Base-by-base conservation (phyloP, 495 filamentous ascomycete species). In the Penicillium manginii region DNA sequence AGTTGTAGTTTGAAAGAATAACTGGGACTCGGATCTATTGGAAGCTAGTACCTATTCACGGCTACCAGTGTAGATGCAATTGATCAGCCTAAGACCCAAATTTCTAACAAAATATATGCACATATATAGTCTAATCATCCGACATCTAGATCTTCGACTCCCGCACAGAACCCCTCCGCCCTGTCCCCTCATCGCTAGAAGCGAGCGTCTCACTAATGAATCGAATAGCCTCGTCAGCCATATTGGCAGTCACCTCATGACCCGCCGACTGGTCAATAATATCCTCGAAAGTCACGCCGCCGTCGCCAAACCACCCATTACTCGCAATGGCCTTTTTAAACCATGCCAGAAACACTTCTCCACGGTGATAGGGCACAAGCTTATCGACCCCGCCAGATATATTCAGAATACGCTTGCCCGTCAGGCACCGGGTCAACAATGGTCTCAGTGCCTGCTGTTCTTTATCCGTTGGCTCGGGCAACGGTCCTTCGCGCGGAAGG, bases 371-470 rank as follows among this genome's bases (percentile, higher is more conserved):
- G 7, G 94, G 93, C 18, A 98, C 93, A 48, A 98, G 71, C 65
- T 90, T 92, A 69, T 98, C 94, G 17, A 76, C 77, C 0, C 78
- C 88, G 0, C 93, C 94, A 12, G 87, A 87, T 57, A 96, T 74
- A 58, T 90, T 84, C 52, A 97, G 72, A 56, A 97, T 86, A 54
- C 78, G 85, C 73, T 97, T 98, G 0, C 86, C 86, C 1, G 73
- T 76, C 43, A 97, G 62, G 11, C 78, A 76, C 0, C 78, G 73
- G 11, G 69, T 69, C 46, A 86, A 47, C 7, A 78, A 19, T 1
- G 78, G 75, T 10, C 71, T 62, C 18, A 84, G 60, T 14, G 58
- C 63, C 54, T 73, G 47, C 63, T 77, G 69, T 55, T 84, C 77
- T n/a, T 62, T 46, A 10, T 72, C 71, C 2, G 80, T 77, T 1